Conservation (phyloP, 2,329 filamentous ascomycete genomes). For the Berkeleyomyces rouxiae region DNA sequence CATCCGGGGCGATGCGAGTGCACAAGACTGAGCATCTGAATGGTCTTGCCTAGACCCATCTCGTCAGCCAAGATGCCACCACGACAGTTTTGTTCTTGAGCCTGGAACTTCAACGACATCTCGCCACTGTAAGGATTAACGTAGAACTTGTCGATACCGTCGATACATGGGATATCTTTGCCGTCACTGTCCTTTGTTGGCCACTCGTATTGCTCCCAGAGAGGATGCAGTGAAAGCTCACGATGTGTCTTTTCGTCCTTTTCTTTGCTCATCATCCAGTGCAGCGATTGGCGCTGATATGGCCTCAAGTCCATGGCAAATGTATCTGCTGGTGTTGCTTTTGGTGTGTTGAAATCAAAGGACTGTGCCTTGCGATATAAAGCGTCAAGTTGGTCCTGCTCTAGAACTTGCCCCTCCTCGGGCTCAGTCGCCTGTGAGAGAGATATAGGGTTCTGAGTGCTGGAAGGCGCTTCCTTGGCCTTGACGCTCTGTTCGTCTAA, state of each 20-base stretch:
- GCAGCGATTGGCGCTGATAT: slow-evolving; percentile 86
- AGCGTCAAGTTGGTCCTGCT: slow-evolving; percentile 87
- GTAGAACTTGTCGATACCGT: slow-evolving; percentile 60
- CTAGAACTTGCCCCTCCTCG: slow-evolving; percentile 67
- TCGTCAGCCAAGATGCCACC: slow-evolving; percentile 90
- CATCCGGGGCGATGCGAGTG: slow-evolving; percentile 49
- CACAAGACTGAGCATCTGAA: slow-evolving; percentile 90
- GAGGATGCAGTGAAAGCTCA: slow-evolving; percentile 77
- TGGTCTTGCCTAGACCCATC: slow-evolving; percentile 96
- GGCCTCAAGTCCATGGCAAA: slow-evolving; percentile 74
- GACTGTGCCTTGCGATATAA: slow-evolving; percentile 93
- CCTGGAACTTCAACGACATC: slow-evolving; percentile 76
- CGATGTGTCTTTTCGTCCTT: slow-evolving; percentile 55
- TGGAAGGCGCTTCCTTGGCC: slow-evolving; percentile 19
- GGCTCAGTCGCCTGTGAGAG: slow-evolving; percentile 14
- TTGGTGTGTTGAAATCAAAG: slow-evolving; percentile 85
- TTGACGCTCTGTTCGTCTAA: slow-evolving; percentile 49
- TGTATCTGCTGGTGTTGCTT: slow-evolving; percentile 63
- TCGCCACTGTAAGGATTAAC: slow-evolving; percentile 96
- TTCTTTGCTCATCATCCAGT: slow-evolving; percentile 96
- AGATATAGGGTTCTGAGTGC: background rate
- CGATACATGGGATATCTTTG: slow-evolving; percentile 48
- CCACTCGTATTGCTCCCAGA: slow-evolving; percentile 95
- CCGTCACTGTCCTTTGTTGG: slow-evolving; percentile 78
- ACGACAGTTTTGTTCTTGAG: slow-evolving; percentile 84